A percentile compares a stretch with the other conserved stretches of the same genome.
Evolutionary conservation across 768 basidiomycete genomes (phyloP).

Genomic region (Rossbeevera mucosa): DNA sequence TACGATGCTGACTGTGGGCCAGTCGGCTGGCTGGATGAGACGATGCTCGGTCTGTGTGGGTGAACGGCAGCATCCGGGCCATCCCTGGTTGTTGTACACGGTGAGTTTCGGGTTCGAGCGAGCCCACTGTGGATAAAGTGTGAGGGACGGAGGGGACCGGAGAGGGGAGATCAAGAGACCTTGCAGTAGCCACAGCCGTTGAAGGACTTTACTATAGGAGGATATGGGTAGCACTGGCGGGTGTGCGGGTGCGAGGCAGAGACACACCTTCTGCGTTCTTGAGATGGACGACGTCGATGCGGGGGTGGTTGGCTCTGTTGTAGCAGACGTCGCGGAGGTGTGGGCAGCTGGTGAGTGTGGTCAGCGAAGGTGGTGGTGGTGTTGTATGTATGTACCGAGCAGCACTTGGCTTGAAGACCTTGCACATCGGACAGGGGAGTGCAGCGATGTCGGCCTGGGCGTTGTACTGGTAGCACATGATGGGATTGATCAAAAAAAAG

Average conservation of each 20-base stretch:
- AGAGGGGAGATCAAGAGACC: constrained; percentile 38
- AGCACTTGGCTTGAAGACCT: constrained; percentile 62
- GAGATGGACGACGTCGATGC: constrained; percentile 71
- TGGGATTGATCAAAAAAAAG: neutral
- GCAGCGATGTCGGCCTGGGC: constrained; percentile 63
- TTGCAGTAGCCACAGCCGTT: constrained; percentile 90
- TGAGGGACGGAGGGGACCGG: constrained; percentile 23
- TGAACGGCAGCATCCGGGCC: constrained; percentile 88
- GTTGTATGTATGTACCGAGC: constrained; percentile 41
- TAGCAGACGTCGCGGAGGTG: constrained; percentile 72
- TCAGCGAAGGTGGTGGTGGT: neutral
- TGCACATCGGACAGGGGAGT: constrained; percentile 78
- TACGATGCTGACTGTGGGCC: constrained; percentile 73
- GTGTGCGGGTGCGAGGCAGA: constrained; percentile 12
- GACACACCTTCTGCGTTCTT: constrained; percentile 82
- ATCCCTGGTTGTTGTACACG: constrained; percentile 67
- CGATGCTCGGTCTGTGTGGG: constrained; percentile 57
- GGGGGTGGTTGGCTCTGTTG: constrained; percentile 69
- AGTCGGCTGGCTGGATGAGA: constrained; percentile 67
- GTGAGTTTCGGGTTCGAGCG: constrained; percentile 52
- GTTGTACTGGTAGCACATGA: constrained; percentile 71
- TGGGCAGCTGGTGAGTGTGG: constrained; percentile 52
- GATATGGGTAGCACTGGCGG: constrained; percentile 14
- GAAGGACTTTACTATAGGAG: constrained; percentile 63
- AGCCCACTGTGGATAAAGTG: constrained; percentile 57